Conservation (phyloP, 75 land plant genomes). For the Selaginella moellendorffii region DNA sequence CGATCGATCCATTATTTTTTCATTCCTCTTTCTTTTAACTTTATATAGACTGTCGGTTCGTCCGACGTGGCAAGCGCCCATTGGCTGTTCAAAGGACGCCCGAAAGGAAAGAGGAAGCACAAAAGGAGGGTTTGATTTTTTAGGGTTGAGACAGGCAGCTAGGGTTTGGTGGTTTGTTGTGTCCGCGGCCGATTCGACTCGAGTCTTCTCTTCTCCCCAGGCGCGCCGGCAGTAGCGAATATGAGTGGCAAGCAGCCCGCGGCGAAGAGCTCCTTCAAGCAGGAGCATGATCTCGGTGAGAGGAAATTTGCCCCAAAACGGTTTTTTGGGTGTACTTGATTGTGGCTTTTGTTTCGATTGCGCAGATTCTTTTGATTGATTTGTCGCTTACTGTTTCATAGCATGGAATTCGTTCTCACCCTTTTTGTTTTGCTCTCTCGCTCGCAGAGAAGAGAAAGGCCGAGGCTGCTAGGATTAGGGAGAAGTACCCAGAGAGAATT, state of each 20-base stretch:
- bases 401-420: too few species aligned
- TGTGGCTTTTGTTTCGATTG: background rate
- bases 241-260: background rate
- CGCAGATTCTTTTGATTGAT: too few species aligned
- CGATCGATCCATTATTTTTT: too few species aligned
- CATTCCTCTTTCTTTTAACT: too few species aligned
- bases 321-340: background rate
- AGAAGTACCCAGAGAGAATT: conserved; percentile 60
- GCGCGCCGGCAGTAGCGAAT: background rate
- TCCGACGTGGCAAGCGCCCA: background rate
- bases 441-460: conserved; percentile 30
- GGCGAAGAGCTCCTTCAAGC: background rate
- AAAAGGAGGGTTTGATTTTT: too few species aligned
- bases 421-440: background rate
- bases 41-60: too few species aligned
- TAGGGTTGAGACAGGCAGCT: background rate
- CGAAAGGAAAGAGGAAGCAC: too few species aligned
- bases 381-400: too few species aligned
- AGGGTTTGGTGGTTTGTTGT: background rate
- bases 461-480: conserved; percentile 49
- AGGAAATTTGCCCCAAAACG: background rate
- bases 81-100: background rate
- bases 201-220: background rate
- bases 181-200: too few species aligned
- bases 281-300: background rate